These are phyloP conservation scores for Dovyalis caffra DNA, from an alignment of 345 rosid species.

Conservation along the genomic window DNA sequence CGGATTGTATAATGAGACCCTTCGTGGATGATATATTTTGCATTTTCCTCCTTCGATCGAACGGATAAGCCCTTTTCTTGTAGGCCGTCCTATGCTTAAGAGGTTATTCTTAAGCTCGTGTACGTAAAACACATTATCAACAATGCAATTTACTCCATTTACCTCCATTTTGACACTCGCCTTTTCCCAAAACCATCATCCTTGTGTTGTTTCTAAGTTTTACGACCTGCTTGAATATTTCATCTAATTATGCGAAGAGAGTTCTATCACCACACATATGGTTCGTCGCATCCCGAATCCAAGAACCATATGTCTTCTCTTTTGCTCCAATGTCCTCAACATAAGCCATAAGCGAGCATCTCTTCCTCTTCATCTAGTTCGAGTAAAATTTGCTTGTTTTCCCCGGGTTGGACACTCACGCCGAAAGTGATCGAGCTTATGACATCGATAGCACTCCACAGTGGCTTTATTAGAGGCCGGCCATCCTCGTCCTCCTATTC, in stretches of 20 bases:
- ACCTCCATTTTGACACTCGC: too few relatives aligned
- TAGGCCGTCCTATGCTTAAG: slow-evolving; percentile 10
- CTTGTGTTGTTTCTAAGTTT: background rate
- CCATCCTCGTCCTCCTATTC: background rate
- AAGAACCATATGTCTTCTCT: background rate
- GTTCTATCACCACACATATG: background rate
- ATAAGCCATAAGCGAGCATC: background rate
- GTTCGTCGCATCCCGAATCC: background rate
- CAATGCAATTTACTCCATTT: too few relatives aligned
- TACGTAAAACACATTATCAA: background rate
- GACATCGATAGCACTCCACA: background rate
- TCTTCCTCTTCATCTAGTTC: background rate
- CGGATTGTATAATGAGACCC: background rate
- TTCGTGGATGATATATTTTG: background rate
- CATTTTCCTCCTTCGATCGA: background rate
- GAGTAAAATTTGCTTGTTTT: background rate
- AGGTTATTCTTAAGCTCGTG: background rate
- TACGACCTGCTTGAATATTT: background rate
- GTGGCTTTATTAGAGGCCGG: too few relatives aligned
- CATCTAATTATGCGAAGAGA: background rate
- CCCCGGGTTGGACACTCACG: background rate
- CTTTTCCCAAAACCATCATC: background rate
- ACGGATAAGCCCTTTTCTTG: slow-evolving; percentile 12
- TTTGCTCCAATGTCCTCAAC: background rate
- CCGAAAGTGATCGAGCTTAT: background rate